Percentiles rank a stretch among this genome's conserved stretches.
Evolutionary conservation across 495 filamentous ascomycete genomes (phyloP).

Genomic region (Podospora appendiculata): DNA sequence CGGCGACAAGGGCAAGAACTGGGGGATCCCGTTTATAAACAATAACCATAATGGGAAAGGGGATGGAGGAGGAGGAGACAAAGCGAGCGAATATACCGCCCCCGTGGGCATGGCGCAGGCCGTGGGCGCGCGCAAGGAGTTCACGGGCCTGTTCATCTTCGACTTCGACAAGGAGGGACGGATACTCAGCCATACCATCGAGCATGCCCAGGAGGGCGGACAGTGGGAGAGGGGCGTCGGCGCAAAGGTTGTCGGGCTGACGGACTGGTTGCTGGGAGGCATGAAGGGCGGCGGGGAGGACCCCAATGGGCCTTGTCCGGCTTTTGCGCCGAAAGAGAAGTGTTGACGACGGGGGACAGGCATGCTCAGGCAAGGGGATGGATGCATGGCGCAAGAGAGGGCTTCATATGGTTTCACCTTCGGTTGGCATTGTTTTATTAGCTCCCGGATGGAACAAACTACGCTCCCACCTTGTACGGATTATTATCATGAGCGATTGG

Average conservation of each 20-base stretch:
- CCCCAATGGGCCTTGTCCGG: slow-evolving; percentile 18
- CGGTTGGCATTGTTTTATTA: too few species aligned
- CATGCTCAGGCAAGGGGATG: too few species aligned
- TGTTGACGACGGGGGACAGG: neutral
- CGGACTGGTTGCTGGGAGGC: slow-evolving; percentile 78
- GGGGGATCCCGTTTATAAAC: slow-evolving; percentile 13
- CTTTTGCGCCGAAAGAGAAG: slow-evolving; percentile 19
- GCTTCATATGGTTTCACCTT: too few species aligned
- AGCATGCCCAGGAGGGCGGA: slow-evolving; percentile 75
- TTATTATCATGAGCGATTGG: too few species aligned
- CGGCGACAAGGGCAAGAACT: slow-evolving; percentile 24
- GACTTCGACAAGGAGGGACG: slow-evolving; percentile 88
- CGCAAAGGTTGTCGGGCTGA: slow-evolving; percentile 71
- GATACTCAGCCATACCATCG: slow-evolving; percentile 81
- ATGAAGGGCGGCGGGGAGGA: slow-evolving; percentile 34
- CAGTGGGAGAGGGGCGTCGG: slow-evolving; percentile 54
- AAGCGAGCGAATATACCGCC: slow-evolving; percentile 4
- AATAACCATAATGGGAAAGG: neutral
- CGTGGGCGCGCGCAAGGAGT: slow-evolving; percentile 38
- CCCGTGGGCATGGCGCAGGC: slow-evolving; percentile 17
- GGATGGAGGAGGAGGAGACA: neutral
- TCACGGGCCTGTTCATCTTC: slow-evolving; percentile 85
- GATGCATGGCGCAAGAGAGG: too few species aligned
- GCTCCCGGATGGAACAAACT: too few species aligned
- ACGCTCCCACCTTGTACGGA: too few species aligned